Evolutionary conservation across 2,329 filamentous ascomycete genomes (phyloP).

Genomic region (Fusarium fujikuroi): DNA sequence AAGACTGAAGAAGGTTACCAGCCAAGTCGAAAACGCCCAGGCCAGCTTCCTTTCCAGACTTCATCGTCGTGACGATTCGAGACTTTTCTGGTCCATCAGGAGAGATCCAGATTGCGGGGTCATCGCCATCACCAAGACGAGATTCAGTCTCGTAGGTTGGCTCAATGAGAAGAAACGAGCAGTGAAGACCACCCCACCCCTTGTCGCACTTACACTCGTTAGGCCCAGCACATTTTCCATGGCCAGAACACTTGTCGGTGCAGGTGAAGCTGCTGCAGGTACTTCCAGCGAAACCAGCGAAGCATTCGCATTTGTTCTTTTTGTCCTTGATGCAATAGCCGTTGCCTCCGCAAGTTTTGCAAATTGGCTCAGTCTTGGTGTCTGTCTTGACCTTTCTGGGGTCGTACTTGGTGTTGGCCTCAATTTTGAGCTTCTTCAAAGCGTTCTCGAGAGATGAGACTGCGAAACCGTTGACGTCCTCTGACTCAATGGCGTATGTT

Average conservation of each 20-base stretch:
- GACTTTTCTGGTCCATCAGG: conserved; percentile 54
- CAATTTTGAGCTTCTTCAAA: conserved; percentile 48
- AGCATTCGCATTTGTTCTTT: conserved; percentile 52
- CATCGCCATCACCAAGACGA: conserved; percentile 58
- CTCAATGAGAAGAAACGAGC: conserved; percentile 56
- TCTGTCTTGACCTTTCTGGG: conserved; percentile 46
- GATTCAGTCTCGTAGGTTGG: conserved; percentile 56
- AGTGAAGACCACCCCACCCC: conserved; percentile 58
- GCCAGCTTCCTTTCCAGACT: conserved; percentile 60
- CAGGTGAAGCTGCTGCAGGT: conserved; percentile 53
- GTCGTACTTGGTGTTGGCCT: conserved; percentile 52
- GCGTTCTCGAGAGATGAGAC: conserved; percentile 51
- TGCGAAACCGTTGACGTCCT: conserved; percentile 53
- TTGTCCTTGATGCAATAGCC: conserved; percentile 51
- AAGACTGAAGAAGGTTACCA: conserved; percentile 59
- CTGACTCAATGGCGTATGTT: conserved; percentile 55
- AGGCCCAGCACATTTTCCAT: conserved; percentile 55
- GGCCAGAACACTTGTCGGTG: conserved; percentile 53
- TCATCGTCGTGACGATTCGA: conserved; percentile 63
- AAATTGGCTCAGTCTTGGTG: conserved; percentile 45
- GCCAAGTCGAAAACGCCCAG: conserved; percentile 61
- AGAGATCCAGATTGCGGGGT: conserved; percentile 61
- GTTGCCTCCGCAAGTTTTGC: conserved; percentile 49
- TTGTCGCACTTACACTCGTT: conserved; percentile 55
- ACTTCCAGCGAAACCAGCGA: conserved; percentile 54